phyloP scores from a whole-genome alignment of 2,329 filamentous ascomycete species.

The Fusarium guadeloupense region DNA sequence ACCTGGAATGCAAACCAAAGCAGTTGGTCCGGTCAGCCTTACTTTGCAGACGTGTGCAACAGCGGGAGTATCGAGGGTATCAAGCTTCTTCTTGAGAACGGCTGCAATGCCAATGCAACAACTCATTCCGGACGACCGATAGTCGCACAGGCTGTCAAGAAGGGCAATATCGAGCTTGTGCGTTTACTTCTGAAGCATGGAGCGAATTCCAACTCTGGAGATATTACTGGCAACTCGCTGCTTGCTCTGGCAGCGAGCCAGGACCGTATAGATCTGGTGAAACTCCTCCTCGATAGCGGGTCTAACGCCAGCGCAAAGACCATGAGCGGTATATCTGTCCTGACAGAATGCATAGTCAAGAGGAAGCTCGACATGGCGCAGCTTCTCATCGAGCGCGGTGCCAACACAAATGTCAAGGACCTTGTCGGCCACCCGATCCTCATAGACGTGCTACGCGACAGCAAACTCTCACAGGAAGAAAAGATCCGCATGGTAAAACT shows the following conservation, averaged over 20 bases:
- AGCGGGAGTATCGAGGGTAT: slow-evolving; percentile 42
- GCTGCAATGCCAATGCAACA: slow-evolving; percentile 44
- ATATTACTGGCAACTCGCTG: slow-evolving; percentile 45
- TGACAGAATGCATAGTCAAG: slow-evolving; percentile 47
- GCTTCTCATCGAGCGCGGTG: slow-evolving; percentile 48
- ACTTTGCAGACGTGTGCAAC: slow-evolving; percentile 45
- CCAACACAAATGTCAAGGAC: slow-evolving; percentile 47
- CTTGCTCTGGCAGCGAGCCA: slow-evolving; percentile 44
- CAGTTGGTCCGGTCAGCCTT: slow-evolving; percentile 43
- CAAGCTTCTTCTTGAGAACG: slow-evolving; percentile 44
- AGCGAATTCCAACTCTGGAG: slow-evolving; percentile 46
- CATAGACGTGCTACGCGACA: slow-evolving; percentile 44
- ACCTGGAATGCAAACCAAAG: slow-evolving; percentile 45
- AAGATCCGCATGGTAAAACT: slow-evolving; percentile 42
- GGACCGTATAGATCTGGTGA: slow-evolving; percentile 44
- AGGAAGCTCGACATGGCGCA: slow-evolving; percentile 46
- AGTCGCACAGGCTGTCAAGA: slow-evolving; percentile 44
- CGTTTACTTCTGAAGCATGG: slow-evolving; percentile 48
- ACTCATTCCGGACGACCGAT: slow-evolving; percentile 41
- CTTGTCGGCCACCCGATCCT: slow-evolving; percentile 46
- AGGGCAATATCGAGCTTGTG: slow-evolving; percentile 42
- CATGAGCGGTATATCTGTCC: slow-evolving; percentile 45
- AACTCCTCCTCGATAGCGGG: slow-evolving; percentile 48
- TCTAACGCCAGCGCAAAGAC: slow-evolving; percentile 45
- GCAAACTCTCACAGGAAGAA: slow-evolving; percentile 36